A percentile compares a stretch with the other conserved stretches of the same genome.
These are phyloP conservation scores for Kodamaea sp. DNA, from an alignment of 1,139 yeast species.

Conservation along the genomic window DNA sequence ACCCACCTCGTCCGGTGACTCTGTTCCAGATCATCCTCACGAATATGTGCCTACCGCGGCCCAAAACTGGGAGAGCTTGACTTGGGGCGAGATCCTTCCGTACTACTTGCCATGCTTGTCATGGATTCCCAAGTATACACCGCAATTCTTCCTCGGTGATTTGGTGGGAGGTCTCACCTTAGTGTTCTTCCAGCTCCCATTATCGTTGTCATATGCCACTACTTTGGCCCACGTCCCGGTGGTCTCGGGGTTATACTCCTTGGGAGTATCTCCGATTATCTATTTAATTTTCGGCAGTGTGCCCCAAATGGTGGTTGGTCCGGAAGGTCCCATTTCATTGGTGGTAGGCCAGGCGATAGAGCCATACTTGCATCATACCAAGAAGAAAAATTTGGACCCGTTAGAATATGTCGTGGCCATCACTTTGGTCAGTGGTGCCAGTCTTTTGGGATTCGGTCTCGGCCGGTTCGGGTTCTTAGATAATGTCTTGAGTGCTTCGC, in stretches of 20 bases:
- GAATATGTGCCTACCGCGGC: slow-evolving; percentile 28
- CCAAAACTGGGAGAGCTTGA: slow-evolving; percentile 21
- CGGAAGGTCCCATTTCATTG: slow-evolving; percentile 90
- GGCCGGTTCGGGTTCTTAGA: slow-evolving; percentile 87
- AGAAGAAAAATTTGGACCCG: slow-evolving; percentile 46
- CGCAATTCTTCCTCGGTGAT: slow-evolving; percentile 64
- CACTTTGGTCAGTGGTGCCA: slow-evolving; percentile 76
- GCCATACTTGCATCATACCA: slow-evolving; percentile 55
- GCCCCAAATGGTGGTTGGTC: slow-evolving; percentile 96
- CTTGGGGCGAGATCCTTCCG: slow-evolving; percentile 41
- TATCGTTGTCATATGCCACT: slow-evolving; percentile 85
- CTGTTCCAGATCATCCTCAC: slow-evolving; percentile 4
- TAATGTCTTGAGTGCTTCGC: slow-evolving; percentile 78
- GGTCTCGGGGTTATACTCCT: slow-evolving; percentile 76
- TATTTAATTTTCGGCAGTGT: slow-evolving; percentile 87
- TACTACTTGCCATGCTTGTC: slow-evolving; percentile 81
- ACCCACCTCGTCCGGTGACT: slow-evolving; percentile 1
- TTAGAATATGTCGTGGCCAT: slow-evolving; percentile 71
- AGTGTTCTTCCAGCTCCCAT: slow-evolving; percentile 90
- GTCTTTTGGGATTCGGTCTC: slow-evolving; percentile 74
- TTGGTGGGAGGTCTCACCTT: slow-evolving; percentile 81
- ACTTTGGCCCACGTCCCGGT: slow-evolving; percentile 92
- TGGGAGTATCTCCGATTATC: slow-evolving; percentile 80
- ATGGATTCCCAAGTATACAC: slow-evolving; percentile 71
- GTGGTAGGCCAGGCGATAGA: slow-evolving; percentile 93